These are phyloP conservation scores for Diaporthe amygdali DNA, from an alignment of 2,329 filamentous ascomycete genomes.

Conservation along the genomic window DNA sequence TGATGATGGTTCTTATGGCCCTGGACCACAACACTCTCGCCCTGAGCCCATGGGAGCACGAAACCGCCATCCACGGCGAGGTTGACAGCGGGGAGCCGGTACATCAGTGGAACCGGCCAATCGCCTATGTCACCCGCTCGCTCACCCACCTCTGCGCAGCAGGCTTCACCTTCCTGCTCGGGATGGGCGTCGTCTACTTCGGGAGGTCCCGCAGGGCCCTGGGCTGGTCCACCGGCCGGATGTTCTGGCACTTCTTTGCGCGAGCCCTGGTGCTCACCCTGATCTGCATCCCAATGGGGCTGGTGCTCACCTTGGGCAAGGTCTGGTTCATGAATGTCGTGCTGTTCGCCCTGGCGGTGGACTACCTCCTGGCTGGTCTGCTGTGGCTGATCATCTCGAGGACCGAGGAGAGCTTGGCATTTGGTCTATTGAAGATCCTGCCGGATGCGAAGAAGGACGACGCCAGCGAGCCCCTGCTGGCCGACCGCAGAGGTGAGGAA, in stretches of 20 bases:
- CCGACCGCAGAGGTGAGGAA: conserved; percentile 19
- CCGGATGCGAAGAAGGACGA: conserved; percentile 31
- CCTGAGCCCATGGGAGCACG: conserved; percentile 47
- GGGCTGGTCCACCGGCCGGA: conserved; percentile 42
- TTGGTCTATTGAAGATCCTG: conserved; percentile 30
- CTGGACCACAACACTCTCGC: conserved; percentile 47
- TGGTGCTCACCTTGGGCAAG: conserved; percentile 37
- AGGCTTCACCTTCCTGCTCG: conserved; percentile 51
- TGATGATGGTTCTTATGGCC: conserved; percentile 51
- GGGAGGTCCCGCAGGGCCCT: conserved; percentile 45
- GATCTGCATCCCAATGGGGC: conserved; percentile 38
- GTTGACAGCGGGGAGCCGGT: conserved; percentile 39
- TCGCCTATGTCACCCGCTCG: conserved; percentile 44
- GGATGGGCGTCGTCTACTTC: conserved; percentile 51
- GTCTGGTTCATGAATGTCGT: conserved; percentile 50
- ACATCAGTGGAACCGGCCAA: conserved; percentile 41
- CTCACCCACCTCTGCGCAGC: conserved; percentile 51
- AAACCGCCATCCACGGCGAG: conserved; percentile 43
- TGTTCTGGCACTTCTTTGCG: conserved; percentile 44
- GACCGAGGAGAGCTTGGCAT: conserved; percentile 40
- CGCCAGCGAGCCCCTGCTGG: conserved; percentile 38
- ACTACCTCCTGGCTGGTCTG: conserved; percentile 49
- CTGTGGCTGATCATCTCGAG: conserved; percentile 44
- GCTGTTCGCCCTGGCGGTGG: conserved; percentile 49
- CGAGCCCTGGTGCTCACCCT: conserved; percentile 42